Base-by-base conservation (phyloP, 2,329 filamentous ascomycete genomes). In the Pyrenophora seminiperda region DNA sequence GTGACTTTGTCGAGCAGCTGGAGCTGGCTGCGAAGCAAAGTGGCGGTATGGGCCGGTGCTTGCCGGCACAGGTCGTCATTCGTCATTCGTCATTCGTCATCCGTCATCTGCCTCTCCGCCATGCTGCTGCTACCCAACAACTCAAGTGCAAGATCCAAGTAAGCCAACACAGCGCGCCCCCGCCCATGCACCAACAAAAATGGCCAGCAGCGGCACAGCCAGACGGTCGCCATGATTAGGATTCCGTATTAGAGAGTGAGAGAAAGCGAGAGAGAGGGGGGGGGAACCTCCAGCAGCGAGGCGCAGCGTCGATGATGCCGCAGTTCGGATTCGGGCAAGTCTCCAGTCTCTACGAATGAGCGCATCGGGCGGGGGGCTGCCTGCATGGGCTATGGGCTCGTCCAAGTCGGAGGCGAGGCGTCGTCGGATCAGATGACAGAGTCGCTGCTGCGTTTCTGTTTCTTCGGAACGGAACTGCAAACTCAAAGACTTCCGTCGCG, bases 361-460 rank as follows among this genome's bases (percentile, higher is more conserved):
- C 36, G 50, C 53, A 59, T 56, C 58, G 46, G 56, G 56, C 47
- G 49, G 43, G 50, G 24, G 38, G 37, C 52, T 52, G 47, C 59
- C n/a, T n/a, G n/a, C n/a, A n/a, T n/a, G n/a, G n/a, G n/a, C n/a
- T n/a, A 55, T 59, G 53, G 31, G 43, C 55, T 47, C 47, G 54
- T 27, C 57, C 41, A 41, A 47, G 20, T 47, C 47, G 46, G 53
- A 56, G 41, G 53, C 55, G 41, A 46, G 58, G 54, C 43, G 50
- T 53, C 32, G 40, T 41, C 34, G 29, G 45, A 13, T 19, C 24
- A 27, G 45, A 13, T 19, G 9, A 27, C 13, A 2, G 10, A 27
- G 24, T 27, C 24, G 24, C 24, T 9, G 9, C 20, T 22, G 20
- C 7, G 24, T 48, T 18, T 46, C 33, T 46, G 43, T 41, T 39